Percentiles rank a stretch among this genome's conserved stretches.
These are phyloP conservation scores for Huntiella moniliformis DNA, from an alignment of 2,329 filamentous ascomycete genomes.

Conservation along the genomic window DNA sequence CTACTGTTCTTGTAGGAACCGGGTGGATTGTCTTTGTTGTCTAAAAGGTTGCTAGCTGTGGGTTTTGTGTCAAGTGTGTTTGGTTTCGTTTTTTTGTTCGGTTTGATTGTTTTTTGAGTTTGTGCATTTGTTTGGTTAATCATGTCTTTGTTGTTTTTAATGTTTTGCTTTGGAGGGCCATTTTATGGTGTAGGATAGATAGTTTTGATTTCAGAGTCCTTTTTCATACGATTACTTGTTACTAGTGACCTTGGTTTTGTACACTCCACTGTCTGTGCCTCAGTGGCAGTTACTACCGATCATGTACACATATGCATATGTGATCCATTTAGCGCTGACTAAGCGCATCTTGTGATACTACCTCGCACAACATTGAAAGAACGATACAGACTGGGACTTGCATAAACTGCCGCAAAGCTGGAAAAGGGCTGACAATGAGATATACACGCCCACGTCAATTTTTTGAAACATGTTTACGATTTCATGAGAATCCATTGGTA, in stretches of 20 bases:
- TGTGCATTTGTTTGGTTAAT: slow-evolving; percentile 4
- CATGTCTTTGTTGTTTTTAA: neutral
- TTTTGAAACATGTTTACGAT: slow-evolving; percentile 16
- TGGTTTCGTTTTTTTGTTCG: neutral
- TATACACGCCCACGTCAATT: slow-evolving; percentile 21
- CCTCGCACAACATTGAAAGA: no score
- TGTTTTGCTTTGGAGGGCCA: neutral
- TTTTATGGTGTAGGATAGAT: slow-evolving; percentile 4
- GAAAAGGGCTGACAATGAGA: slow-evolving; percentile 15
- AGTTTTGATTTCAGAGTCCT: neutral
- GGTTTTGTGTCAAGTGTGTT: neutral
- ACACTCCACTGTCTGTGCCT: no score
- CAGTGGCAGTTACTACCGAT: no score
- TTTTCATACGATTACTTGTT: no score
- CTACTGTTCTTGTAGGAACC: neutral
- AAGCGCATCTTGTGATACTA: no score
- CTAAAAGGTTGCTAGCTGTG: neutral
- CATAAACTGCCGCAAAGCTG: no score
- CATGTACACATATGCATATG: no score
- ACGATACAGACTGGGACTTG: no score
- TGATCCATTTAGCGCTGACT: no score
- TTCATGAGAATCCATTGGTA: slow-evolving; percentile 80
- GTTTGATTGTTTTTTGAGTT: slow-evolving; percentile 1
- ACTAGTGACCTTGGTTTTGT: no score
- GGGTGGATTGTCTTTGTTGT: neutral